Base-by-base conservation (phyloP, 2,329 filamentous ascomycete species). In the Didymella arachidicola region DNA sequence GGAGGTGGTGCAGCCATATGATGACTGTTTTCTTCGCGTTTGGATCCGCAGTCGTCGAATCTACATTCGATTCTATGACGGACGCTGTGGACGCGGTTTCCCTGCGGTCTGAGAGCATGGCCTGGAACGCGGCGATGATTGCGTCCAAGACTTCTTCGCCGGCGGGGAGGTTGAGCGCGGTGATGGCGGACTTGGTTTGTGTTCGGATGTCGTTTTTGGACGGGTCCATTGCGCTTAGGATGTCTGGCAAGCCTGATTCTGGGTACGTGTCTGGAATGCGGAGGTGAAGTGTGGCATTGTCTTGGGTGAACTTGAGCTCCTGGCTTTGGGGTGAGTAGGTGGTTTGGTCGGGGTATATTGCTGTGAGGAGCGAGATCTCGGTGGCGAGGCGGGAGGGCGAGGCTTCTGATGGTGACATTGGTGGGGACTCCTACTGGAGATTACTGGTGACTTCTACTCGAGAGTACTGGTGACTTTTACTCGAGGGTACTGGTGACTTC, bases 1-100 rank as follows among this genome's bases (percentile, higher is more conserved):
- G 77, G 7, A 81, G 72, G 50, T 82, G 80, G 43, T 81, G 80
- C 0, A 82, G 74, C 77, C 78, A 81, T 47, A 81, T 73, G 18
- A 81, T 73, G 26, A 80, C 72, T 3, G 79, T 81, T 50, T 60
- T 57, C 4, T 41, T 57, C n/a, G 47, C 43, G 22, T 60, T 48
- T 43, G 59, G 44, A 18, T 62, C 57, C 8, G 12, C 16, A 72
- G 76, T n/a, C 39, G 56, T 12, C 22, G 59, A 43, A 18, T 62
- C 57, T 12, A 12, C 16, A 72, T 76, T n/a, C 39, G 56, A 7
- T 14, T 14, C 1, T n/a, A 18, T 46, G 30, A 18, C n/a, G 12
- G 39, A 34, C 8, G 39, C 34, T 2, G 25, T n/a, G 2, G 30
- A 38, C 7, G 45, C 49, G 2, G 49, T 44, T 11, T 59, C 56